Evolutionary conservation across 2,329 filamentous ascomycete species (phyloP).

Genomic region (Tolypocladium guangdongense): DNA sequence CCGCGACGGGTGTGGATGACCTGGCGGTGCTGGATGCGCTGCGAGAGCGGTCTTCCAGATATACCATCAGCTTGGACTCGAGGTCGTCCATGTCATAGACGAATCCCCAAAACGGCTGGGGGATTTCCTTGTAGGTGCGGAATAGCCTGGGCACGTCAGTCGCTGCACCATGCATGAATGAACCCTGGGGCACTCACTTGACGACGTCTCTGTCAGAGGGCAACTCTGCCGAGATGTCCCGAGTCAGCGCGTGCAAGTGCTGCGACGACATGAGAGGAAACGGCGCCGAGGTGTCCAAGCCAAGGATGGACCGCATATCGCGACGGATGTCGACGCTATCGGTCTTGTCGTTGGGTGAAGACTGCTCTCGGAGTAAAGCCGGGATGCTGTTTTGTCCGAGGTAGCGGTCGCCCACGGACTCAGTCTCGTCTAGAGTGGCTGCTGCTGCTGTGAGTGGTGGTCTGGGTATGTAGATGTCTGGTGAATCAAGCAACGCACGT

Average conservation of each 20-base stretch:
- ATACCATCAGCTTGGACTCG: constrained; percentile 52
- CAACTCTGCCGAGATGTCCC: constrained; percentile 50
- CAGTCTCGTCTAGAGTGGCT: constrained; percentile 40
- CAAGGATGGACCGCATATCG: constrained; percentile 56
- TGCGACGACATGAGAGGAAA: constrained; percentile 56
- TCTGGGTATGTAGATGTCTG: neutral
- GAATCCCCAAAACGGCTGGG: constrained; percentile 58
- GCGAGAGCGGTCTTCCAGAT: constrained; percentile 52
- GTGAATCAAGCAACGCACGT: constrained; percentile 15
- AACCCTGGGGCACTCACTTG: constrained; percentile 37
- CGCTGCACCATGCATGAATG: neutral
- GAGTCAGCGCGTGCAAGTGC: constrained; percentile 48
- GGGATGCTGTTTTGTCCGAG: constrained; percentile 59
- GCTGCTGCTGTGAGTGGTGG: constrained; percentile 11
- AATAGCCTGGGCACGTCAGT: constrained; percentile 37
- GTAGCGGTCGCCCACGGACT: constrained; percentile 47
- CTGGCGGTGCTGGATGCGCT: constrained; percentile 36
- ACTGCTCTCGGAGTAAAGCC: constrained; percentile 52
- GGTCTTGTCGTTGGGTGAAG: constrained; percentile 38
- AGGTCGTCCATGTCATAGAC: constrained; percentile 56
- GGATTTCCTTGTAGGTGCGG: constrained; percentile 55
- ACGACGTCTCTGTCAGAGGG: constrained; percentile 56
- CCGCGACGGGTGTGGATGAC: constrained; percentile 42
- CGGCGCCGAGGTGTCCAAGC: constrained; percentile 53
- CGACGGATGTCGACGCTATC: constrained; percentile 47